These are phyloP conservation scores for Parastagonospora nodorum DNA, from an alignment of 2,329 filamentous ascomycete species.

Conservation along the genomic window DNA sequence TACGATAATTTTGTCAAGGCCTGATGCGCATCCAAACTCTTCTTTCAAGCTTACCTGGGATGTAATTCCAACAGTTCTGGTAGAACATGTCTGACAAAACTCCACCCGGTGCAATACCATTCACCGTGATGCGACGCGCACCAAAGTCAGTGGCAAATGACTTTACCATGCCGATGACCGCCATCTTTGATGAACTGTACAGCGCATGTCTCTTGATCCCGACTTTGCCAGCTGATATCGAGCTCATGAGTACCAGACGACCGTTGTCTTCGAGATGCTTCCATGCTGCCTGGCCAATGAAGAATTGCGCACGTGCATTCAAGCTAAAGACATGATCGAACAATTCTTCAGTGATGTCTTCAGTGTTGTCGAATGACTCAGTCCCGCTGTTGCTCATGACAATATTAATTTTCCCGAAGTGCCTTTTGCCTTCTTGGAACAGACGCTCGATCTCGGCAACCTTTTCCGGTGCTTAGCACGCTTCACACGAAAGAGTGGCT, in stretches of 20 bases:
- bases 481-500: too few species aligned
- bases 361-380: slow-evolving; percentile 69
- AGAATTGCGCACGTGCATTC: slow-evolving; percentile 75
- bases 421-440: slow-evolving; percentile 51
- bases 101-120: slow-evolving; percentile 73
- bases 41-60: too few species aligned
- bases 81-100: slow-evolving; percentile 79
- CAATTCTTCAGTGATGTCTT: slow-evolving; percentile 71
- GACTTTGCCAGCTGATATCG: slow-evolving; percentile 69
- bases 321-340: slow-evolving; percentile 73
- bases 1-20: too few species aligned
- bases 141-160: slow-evolving; percentile 74
- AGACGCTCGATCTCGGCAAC: slow-evolving; percentile 62
- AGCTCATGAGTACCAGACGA: slow-evolving; percentile 75
- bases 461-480: too few species aligned
- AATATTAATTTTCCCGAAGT: slow-evolving; percentile 51
- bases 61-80: slow-evolving; percentile 58
- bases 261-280: slow-evolving; percentile 72
- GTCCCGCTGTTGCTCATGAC: slow-evolving; percentile 63
- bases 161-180: slow-evolving; percentile 74
- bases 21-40: too few species aligned
- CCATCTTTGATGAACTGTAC: slow-evolving; percentile 74
- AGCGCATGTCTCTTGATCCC: slow-evolving; percentile 73
- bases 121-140: slow-evolving; percentile 70
- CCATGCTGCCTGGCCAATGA: slow-evolving; percentile 76